Base-by-base conservation (phyloP, 768 basidiomycete genomes). In the Leccinum fibrillosum region DNA sequence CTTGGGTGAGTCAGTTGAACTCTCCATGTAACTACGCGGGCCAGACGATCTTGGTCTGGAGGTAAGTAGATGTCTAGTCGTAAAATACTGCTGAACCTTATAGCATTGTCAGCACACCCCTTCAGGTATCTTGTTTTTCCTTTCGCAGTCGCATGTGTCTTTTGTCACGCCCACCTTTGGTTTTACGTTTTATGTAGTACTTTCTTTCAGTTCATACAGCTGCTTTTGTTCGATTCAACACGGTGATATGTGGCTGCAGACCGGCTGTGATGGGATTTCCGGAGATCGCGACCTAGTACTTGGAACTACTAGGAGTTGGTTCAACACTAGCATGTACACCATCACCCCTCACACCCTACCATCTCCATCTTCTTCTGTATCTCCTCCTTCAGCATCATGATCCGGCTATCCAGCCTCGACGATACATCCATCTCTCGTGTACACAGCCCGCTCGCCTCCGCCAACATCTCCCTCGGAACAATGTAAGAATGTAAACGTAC, bases 41-140 rank as follows among this genome's bases (percentile, higher is more conserved):
- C 13, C 34, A 35, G 34, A 35, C 13, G 34, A 35, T 15, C 34
- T 35, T 5, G 34, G 34, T 35, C 34, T 35, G 34, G 13, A 35
- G 34, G 13, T 35, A 35, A 35, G 34, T 35, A 2, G 34, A 35
- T 13, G 34, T 35, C 34, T 35, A 35, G 34, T 15, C 13, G 34
- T 35, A 13, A 35, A 13, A 35, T 35, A 35, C 4, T 35, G 12
- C 34, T 35, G 34, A 13, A 6, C 5, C 8, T 9, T 28, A 28
- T 28, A 28, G 28, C 2, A 28, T 28, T 28, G 28, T 93, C 92
- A 94, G 94, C 28, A 98, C 94, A 8, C 94, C 94, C 0, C 91
- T 96, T 59, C 92, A 92, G 81, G 90, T 86, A 66, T 37, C 12
- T 3, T 11, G 60, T 57, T 5, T n/a, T 21, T 50, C n/a, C 21